Base-by-base conservation (phyloP, 163 green algal species). In the Chloroidium sp. region DNA sequence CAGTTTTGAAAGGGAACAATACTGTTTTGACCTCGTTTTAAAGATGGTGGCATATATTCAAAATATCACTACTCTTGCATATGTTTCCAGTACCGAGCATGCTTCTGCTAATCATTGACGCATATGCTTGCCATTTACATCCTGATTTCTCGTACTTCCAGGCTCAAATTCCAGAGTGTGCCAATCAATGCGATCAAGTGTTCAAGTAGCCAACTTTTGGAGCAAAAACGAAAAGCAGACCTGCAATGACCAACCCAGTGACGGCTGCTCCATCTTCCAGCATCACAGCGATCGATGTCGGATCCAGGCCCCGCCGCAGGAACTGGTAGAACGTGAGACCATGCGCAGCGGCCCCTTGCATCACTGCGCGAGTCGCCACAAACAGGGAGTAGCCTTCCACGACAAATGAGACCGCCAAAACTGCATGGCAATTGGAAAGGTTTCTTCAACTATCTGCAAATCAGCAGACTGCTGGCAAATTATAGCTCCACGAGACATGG, bases 231-330 rank as follows among this genome's bases (percentile, higher is more conserved):
- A 60, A 36, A 36, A 36, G 36, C 36, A 64, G 72, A 92, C 86
- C 88, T 62, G 93, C 93, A 78, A 97, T 90, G 74, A 86, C 59
- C 3, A 96, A 88, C 13, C 94, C 94, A 4, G 88, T 79, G 36
- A 98, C 94, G 4, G 95, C 94, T 59, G 91, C 94, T 64, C 88
- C 88, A 72, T 98, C 95, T 86, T 98, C 94, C 81, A 95, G 84
- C 84, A 98, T 88, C 59, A 98, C 93, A 2, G 94, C 94, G 59
- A 95, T 87, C 10, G 92, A 92, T 69, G 95, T 97, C 57, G 95
- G 95, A 88, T 99, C 95, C 74, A 89, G 85, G 62, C 90, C 90
- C 2, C 84, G 85, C 36, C 75, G 74, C 1, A 96, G 76, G 80
- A 92, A 95, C 62, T 93, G 83, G 72, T 72, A 78, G 64, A 94